These are phyloP conservation scores for Nigrograna mackinnonii DNA, from an alignment of 2,329 filamentous ascomycete species.

Conservation along the genomic window DNA sequence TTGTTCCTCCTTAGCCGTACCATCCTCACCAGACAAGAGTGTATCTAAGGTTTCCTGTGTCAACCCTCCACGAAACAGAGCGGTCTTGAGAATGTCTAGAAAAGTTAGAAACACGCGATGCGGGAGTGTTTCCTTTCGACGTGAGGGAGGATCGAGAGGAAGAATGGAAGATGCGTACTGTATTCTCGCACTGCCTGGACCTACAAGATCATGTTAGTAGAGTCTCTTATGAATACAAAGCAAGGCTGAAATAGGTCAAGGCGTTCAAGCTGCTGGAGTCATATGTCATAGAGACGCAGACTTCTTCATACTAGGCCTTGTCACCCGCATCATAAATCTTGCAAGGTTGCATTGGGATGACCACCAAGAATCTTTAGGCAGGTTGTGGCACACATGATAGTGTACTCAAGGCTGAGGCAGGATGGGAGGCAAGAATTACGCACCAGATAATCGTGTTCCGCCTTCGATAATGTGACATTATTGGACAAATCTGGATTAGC, in stretches of 20 bases:
- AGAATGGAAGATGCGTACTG: constrained; percentile 54
- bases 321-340: too few relatives aligned
- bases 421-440: constrained; percentile 22
- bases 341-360: too few relatives aligned
- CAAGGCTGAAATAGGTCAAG: neutral
- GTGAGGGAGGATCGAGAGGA: neutral
- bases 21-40: constrained; percentile 39
- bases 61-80: constrained; percentile 55
- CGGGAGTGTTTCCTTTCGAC: neutral
- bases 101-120: constrained; percentile 11
- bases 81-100: constrained; percentile 49
- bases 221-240: neutral
- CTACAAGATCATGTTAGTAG: constrained; percentile 20
- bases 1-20: constrained; percentile 14
- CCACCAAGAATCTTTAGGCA: too few relatives aligned
- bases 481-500: constrained; percentile 37
- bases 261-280: too few relatives aligned
- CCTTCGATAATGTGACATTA: constrained; percentile 60
- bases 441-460: constrained; percentile 65
- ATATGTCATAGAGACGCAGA: too few relatives aligned
- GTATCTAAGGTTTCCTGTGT: constrained; percentile 54
- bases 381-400: too few relatives aligned
- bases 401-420: neutral
- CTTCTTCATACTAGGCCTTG: too few relatives aligned
- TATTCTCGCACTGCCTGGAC: constrained; percentile 55